Conservation (phyloP, 495 filamentous ascomycete genomes). For the Trichoderma gamsii region DNA sequence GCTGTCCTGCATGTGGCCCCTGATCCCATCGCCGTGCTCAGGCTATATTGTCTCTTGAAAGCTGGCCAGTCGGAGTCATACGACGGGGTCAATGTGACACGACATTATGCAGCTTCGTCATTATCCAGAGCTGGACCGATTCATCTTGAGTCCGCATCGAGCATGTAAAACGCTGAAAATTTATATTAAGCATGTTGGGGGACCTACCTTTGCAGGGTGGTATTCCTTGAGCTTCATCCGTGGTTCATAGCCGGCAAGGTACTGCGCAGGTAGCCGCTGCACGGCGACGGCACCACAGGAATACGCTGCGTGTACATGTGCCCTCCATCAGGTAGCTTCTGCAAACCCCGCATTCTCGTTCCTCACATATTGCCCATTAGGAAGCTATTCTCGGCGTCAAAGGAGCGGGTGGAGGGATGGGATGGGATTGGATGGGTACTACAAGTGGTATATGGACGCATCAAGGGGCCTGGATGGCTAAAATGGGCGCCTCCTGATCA, state of each 20-base stretch:
- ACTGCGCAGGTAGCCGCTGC: neutral
- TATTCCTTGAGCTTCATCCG: neutral
- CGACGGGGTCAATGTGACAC: neutral
- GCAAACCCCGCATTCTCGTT: neutral
- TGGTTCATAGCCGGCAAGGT: neutral
- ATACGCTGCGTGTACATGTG: neutral
- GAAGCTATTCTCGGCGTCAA: neutral
- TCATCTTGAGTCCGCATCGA: neutral
- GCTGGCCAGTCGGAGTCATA: neutral
- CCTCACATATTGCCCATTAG: neutral
- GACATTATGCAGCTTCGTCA: slow-evolving; percentile 8
- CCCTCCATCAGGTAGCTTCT: neutral
- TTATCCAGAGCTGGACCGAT: slow-evolving; percentile 4
- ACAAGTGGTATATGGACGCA: neutral
- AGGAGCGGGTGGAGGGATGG: neutral
- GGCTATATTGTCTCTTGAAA: neutral
- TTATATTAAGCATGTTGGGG: neutral
- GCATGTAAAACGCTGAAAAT: neutral
- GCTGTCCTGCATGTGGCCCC: neutral
- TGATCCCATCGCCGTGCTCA: neutral
- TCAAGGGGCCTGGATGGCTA: neutral
- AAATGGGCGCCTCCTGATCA: neutral
- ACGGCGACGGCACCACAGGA: neutral
- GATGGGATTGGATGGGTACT: neutral
- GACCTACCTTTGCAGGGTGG: neutral